phyloP scores from a whole-genome alignment of 2,329 filamentous ascomycete genomes.

The Fusarium sarcochroum region DNA sequence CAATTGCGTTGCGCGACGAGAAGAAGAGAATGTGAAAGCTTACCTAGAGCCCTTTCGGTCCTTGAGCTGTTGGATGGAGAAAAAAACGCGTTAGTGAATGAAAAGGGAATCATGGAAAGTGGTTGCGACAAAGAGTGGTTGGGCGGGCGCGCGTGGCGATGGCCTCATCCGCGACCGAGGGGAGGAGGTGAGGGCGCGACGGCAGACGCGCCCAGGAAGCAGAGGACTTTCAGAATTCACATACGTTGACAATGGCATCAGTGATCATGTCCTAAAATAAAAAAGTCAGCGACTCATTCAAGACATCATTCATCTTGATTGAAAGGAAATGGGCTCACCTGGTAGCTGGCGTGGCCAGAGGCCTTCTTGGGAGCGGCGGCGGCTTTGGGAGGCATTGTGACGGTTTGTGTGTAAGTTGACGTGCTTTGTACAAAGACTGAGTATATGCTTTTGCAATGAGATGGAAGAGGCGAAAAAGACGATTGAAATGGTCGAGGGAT shows the following conservation, averaged over 20 bases:
- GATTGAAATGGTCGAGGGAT: constrained; percentile 20
- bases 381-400: constrained; percentile 74
- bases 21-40: constrained; percentile 28
- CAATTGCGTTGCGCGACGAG: constrained; percentile 15
- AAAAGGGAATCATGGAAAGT: constrained; percentile 27
- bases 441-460: constrained; percentile 41
- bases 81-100: constrained; percentile 60
- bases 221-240: constrained; percentile 48
- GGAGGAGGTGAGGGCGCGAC: constrained; percentile 43
- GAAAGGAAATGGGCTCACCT: constrained; percentile 61
- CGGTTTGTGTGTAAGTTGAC: constrained; percentile 46
- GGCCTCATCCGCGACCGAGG: constrained; percentile 42
- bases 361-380: constrained; percentile 59
- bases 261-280: constrained; percentile 71
- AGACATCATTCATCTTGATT: constrained; percentile 1
- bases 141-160: constrained; percentile 37
- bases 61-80: constrained; percentile 65
- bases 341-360: constrained; percentile 70
- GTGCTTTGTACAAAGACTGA: constrained; percentile 34
- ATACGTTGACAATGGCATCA: constrained; percentile 73
- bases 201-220: constrained; percentile 56
- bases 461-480: constrained; percentile 45
- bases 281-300: constrained; percentile 19
- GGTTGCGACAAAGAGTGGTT: constrained; percentile 20
- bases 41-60: constrained; percentile 70